A percentile compares a stretch with the other conserved stretches of the same genome.
Evolutionary conservation across 2,329 filamentous ascomycete genomes (phyloP).

Genomic region (Ascochyta clinopodiicola): DNA sequence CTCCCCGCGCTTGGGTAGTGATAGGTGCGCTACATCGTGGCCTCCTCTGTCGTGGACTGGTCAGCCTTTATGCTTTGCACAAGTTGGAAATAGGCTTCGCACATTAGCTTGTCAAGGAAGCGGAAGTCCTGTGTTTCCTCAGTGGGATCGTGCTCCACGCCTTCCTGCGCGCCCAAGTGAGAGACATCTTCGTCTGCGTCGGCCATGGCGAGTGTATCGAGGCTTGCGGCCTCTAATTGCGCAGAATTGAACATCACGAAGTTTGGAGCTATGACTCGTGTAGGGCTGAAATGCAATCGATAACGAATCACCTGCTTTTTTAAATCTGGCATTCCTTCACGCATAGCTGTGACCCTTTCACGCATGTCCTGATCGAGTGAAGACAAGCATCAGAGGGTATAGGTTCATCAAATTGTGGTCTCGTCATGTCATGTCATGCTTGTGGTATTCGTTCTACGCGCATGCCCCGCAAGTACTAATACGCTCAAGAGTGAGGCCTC

Average conservation of each 20-base stretch:
- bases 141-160: slow-evolving; percentile 60
- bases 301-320: neutral
- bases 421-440: neutral
- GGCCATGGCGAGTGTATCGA: slow-evolving; percentile 31
- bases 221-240: neutral
- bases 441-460: neutral
- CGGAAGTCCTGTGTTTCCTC: slow-evolving; percentile 90
- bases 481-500: neutral
- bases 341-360: too few species aligned
- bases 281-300: slow-evolving; percentile 12
- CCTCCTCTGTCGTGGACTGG: slow-evolving; percentile 14
- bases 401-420: neutral
- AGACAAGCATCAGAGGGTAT: neutral
- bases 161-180: slow-evolving; percentile 30
- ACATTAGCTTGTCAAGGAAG: slow-evolving; percentile 67
- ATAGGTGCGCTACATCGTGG: slow-evolving; percentile 48
- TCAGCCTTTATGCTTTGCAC: neutral
- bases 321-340: neutral
- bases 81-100: slow-evolving; percentile 37
- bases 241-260: slow-evolving; percentile 11
- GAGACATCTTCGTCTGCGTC: slow-evolving; percentile 47
- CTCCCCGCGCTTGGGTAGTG: slow-evolving; percentile 86
- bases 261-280: slow-evolving; percentile 18
- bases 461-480: neutral
- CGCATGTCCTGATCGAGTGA: neutral